Evolutionary conservation across 2,329 filamentous ascomycete genomes (phyloP).

Genomic region (Zasmidium cellare): DNA sequence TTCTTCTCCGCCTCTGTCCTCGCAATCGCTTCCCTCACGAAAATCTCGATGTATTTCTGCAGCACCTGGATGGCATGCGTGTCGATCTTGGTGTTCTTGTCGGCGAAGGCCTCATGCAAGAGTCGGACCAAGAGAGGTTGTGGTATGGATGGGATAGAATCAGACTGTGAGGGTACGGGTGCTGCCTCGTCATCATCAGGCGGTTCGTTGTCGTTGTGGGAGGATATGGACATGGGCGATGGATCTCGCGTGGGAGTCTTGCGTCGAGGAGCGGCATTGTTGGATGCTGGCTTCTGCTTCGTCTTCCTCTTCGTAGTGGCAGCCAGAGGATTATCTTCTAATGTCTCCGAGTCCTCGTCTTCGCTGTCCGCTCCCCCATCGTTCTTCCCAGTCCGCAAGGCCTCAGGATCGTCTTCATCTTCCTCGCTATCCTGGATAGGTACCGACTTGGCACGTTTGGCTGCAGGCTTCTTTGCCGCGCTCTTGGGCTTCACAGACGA

Average conservation of each 20-base stretch:
- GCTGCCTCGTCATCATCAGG: neutral
- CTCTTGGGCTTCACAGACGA: slow-evolving; percentile 14
- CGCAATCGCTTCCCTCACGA: slow-evolving; percentile 85
- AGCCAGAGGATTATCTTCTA: slow-evolving; percentile 27
- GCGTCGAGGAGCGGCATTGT: slow-evolving; percentile 4
- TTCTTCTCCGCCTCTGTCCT: slow-evolving; percentile 69
- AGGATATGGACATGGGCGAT: slow-evolving; percentile 18
- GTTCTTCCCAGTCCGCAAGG: neutral
- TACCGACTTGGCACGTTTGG: neutral
- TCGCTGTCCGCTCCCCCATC: neutral
- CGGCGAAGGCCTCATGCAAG: slow-evolving; percentile 74
- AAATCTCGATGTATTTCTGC: slow-evolving; percentile 85
- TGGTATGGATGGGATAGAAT: slow-evolving; percentile 57
- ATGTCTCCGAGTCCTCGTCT: slow-evolving; percentile 20
- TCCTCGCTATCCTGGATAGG: slow-evolving; percentile 18
- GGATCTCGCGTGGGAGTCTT: slow-evolving; percentile 13
- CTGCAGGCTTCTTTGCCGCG: slow-evolving; percentile 7
- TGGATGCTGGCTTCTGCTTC: slow-evolving; percentile 7
- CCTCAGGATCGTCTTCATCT: slow-evolving; percentile 14
- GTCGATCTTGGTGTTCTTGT: slow-evolving; percentile 70
- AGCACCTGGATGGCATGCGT: slow-evolving; percentile 75
- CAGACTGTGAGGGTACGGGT: slow-evolving; percentile 22
- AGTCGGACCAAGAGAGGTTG: slow-evolving; percentile 72
- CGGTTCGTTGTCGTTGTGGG: slow-evolving; percentile 8
- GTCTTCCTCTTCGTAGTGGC: slow-evolving; percentile 9